phyloP scores from a whole-genome alignment of 2,329 filamentous ascomycete species.

The Exophiala viscosa region DNA sequence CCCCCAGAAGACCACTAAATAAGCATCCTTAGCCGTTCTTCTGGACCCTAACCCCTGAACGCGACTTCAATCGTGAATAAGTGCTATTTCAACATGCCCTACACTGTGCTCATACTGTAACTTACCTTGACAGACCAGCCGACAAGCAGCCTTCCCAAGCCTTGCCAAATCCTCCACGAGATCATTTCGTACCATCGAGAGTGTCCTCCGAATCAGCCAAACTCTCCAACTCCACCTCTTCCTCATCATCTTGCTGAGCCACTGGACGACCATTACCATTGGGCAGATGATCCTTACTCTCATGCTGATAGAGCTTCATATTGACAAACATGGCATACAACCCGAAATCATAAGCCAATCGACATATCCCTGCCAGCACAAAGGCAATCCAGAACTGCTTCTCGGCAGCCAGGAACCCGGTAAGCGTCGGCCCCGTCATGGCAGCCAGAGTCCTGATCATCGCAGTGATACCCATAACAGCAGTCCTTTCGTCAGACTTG shows the following conservation, averaged over 20 bases:
- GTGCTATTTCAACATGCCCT: too few relatives aligned
- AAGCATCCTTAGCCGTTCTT: background rate
- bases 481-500: conserved; percentile 61
- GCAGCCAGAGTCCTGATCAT: conserved; percentile 59
- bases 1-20: background rate
- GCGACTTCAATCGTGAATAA: background rate
- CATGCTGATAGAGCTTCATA: conserved; percentile 50
- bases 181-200: background rate
- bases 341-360: conserved; percentile 57
- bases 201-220: conserved; percentile 5
- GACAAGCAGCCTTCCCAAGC: too few relatives aligned
- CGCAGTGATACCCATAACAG: conserved; percentile 66
- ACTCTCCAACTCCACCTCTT: conserved; percentile 18
- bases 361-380: conserved; percentile 52
- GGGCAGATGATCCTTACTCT: conserved; percentile 26
- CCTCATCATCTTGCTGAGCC: conserved; percentile 5
- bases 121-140: too few relatives aligned
- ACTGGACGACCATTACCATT: background rate
- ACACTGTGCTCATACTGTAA: too few relatives aligned
- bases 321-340: conserved; percentile 59
- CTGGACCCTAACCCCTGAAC: background rate
- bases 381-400: conserved; percentile 61
- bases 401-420: conserved; percentile 53
- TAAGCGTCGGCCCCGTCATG: conserved; percentile 53
- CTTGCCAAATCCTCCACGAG: background rate